Evolutionary conservation across 192 early-diverging fungal species (phyloP).

Genomic region (Rhizophagus prolifer): DNA sequence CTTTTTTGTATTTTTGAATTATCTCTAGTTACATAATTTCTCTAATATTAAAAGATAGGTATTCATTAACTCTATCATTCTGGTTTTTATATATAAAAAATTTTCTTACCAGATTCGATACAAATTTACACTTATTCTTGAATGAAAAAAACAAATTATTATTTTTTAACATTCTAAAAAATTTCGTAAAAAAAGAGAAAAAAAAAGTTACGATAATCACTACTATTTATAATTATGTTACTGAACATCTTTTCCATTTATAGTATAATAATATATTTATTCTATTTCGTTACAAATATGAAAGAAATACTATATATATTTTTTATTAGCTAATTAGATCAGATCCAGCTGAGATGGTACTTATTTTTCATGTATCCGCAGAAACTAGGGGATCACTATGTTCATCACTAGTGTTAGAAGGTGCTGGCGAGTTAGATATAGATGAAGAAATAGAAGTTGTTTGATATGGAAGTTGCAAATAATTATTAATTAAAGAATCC

Average conservation of each 20-base stretch:
- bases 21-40: neutral
- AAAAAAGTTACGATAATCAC: neutral
- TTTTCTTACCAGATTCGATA: neutral
- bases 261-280: neutral
- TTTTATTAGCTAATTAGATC: neutral
- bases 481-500: slow-evolving; percentile 4
- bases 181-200: neutral
- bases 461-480: slow-evolving; percentile 9
- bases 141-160: neutral
- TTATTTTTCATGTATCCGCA: neutral
- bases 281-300: neutral
- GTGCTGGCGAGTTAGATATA: slow-evolving; percentile 6
- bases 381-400: slow-evolving; percentile 9
- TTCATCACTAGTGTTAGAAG: slow-evolving; percentile 1
- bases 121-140: neutral
- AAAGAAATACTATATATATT: neutral
- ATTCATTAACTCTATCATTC: neutral
- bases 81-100: neutral
- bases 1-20: neutral
- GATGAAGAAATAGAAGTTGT: neutral
- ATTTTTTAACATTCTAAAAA: neutral
- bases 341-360: neutral
- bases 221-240: neutral
- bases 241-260: neutral
- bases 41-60: neutral